Conservation (phyloP, 1,139 yeast genomes). For the Pichia sp. region DNA sequence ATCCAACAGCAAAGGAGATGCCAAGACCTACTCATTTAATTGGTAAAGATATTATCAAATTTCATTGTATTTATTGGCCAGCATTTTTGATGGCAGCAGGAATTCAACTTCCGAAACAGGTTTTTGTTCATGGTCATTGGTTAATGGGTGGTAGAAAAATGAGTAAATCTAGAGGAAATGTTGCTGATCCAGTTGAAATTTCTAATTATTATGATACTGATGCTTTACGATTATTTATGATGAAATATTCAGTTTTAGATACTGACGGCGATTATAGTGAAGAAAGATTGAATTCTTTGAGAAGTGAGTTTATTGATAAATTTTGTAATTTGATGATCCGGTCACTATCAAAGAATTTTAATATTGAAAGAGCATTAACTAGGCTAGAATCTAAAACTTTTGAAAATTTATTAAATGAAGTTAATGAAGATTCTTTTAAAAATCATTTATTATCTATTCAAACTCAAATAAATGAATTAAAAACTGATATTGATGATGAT, state of each 20-base stretch:
- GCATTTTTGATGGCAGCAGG: slow-evolving; percentile 81
- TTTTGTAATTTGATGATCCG: slow-evolving; percentile 75
- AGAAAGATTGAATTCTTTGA: slow-evolving; percentile 45
- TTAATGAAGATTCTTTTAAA: slow-evolving; percentile 14
- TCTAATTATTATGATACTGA: slow-evolving; percentile 63
- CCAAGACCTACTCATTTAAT: slow-evolving; percentile 61
- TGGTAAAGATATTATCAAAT: slow-evolving; percentile 85
- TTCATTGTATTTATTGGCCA: slow-evolving; percentile 95
- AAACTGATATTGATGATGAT: slow-evolving; percentile 34
- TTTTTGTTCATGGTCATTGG: slow-evolving; percentile 95
- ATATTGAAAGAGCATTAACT: slow-evolving; percentile 40
- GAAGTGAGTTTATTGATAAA: slow-evolving; percentile 68
- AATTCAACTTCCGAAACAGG: slow-evolving; percentile 59
- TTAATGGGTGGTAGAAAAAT: slow-evolving; percentile 80
- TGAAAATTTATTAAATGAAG: slow-evolving; percentile 14
- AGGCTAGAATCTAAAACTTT: slow-evolving; percentile 16
- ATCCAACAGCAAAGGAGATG: slow-evolving; percentile 34
- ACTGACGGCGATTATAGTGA: slow-evolving; percentile 77
- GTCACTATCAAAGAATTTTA: slow-evolving; percentile 65
- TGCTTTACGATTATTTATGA: slow-evolving; percentile 65
- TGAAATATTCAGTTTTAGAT: slow-evolving; percentile 68
- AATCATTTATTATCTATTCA: slow-evolving; percentile 21
- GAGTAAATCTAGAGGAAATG: slow-evolving; percentile 92
- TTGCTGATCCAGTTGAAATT: slow-evolving; percentile 79
- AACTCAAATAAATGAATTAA: slow-evolving; percentile 28